Conservation (phyloP, 2,329 filamentous ascomycete genomes). For the Thielaviopsis ethacetica region DNA sequence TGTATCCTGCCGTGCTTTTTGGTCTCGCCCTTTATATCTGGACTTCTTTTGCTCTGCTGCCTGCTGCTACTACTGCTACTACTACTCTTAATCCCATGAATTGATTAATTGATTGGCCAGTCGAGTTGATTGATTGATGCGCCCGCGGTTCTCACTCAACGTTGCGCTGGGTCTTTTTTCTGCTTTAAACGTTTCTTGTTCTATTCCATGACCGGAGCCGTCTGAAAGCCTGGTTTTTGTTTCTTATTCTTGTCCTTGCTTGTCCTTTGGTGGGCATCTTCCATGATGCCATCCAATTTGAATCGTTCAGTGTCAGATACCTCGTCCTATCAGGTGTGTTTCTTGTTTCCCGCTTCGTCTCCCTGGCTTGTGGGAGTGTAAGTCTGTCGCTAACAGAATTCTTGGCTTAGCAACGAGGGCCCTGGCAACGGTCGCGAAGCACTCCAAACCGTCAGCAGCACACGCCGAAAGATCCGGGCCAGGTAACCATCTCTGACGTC, state of each 20-base stretch:
- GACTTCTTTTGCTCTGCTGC: background rate
- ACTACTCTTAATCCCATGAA: background rate
- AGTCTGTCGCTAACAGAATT: constrained; percentile 6
- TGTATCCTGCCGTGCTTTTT: background rate
- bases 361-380: constrained; percentile 17
- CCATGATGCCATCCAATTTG: constrained; percentile 6
- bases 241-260: constrained; percentile 19
- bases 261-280: constrained; percentile 25
- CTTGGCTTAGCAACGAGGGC: constrained; percentile 15
- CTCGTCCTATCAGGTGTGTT: constrained; percentile 3
- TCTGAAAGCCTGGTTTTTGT: background rate
- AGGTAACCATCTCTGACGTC: constrained; percentile 32
- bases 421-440: constrained; percentile 39
- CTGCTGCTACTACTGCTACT: background rate
- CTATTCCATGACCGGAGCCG: background rate
- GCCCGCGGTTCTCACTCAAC: background rate
- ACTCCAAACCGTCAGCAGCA: constrained; percentile 12
- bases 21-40: background rate
- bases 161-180: background rate
- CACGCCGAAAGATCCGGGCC: background rate
- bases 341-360: constrained; percentile 12
- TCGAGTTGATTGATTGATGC: background rate
- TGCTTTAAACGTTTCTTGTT: background rate
- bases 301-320: constrained; percentile 6
- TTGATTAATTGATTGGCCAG: background rate